A percentile compares a stretch with the other conserved stretches of the same genome.
phyloP scores from a whole-genome alignment of 2,329 filamentous ascomycete genomes.

The Trichoderma atroviride region DNA sequence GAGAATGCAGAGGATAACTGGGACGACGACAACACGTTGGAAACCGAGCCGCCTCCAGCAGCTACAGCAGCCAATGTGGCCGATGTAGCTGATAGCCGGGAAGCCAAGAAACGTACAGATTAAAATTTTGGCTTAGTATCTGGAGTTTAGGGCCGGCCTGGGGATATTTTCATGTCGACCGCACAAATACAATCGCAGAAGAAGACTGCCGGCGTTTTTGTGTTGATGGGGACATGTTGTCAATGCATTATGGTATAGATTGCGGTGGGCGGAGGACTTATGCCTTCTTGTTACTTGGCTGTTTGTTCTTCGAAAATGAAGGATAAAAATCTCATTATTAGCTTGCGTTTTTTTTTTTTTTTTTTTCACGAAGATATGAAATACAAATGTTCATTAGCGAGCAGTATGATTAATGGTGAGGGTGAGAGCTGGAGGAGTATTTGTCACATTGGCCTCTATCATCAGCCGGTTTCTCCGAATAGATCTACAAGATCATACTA shows the following conservation, averaged over 20 bases:
- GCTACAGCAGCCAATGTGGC: conserved; percentile 29
- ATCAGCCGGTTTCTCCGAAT: not conserved
- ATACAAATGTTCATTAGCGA: not conserved
- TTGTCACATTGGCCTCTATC: not conserved
- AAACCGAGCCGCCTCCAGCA: conserved; percentile 26
- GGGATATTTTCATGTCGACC: not conserved
- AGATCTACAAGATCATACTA: not conserved
- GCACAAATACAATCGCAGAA: not conserved
- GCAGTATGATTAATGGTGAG: not conserved
- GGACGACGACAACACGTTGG: conserved; percentile 54
- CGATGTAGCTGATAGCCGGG: conserved; percentile 37
- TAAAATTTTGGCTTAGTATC: conserved; percentile 28
- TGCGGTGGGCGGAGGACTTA: not conserved
- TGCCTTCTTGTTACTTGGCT: not conserved
- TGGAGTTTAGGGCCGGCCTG: not conserved
- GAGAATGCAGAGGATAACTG: conserved; percentile 70
- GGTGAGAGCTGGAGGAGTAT: too few species aligned
- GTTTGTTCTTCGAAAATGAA: not conserved
- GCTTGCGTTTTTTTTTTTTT: not conserved
- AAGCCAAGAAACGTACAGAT: conserved; percentile 41
- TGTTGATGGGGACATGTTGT: not conserved
- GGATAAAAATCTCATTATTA: not conserved
- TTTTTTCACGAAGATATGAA: not conserved
- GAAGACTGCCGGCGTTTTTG: not conserved
- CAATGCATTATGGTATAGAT: conserved; percentile 1